Evolutionary conservation across 2,329 filamentous ascomycete species (phyloP).

Genomic region (Diplocarpon mali): DNA sequence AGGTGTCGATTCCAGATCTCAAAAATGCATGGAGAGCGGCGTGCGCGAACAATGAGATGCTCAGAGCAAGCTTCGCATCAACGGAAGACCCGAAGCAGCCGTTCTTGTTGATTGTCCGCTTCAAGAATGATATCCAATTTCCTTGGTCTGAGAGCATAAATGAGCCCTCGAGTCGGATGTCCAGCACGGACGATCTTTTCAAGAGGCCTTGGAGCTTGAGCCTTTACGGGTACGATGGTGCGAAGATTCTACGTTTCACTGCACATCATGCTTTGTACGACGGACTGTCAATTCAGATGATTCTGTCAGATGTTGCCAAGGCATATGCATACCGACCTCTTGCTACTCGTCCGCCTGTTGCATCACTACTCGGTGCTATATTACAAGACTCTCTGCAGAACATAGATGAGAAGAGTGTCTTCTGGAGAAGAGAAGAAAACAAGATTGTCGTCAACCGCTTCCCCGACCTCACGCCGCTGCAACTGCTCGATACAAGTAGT

Average conservation of each 20-base stretch:
- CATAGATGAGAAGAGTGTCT: constrained; percentile 32
- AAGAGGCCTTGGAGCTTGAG: constrained; percentile 23
- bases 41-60: constrained; percentile 50
- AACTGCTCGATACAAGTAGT: constrained; percentile 27
- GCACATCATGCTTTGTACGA: constrained; percentile 77
- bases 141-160: constrained; percentile 31
- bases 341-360: constrained; percentile 27
- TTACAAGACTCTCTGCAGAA: constrained; percentile 28
- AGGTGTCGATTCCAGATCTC: constrained; percentile 33
- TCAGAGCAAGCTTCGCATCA: constrained; percentile 63
- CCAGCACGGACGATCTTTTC: neutral
- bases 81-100: constrained; percentile 47
- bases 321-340: constrained; percentile 28
- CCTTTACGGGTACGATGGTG: constrained; percentile 4
- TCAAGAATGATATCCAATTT: constrained; percentile 24
- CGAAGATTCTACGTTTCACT: constrained; percentile 17
- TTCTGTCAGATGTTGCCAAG: constrained; percentile 49
- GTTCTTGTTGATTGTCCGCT: constrained; percentile 66
- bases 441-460: constrained; percentile 56
- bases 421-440: constrained; percentile 51
- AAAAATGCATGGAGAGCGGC: constrained; percentile 48
- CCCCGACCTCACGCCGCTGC: constrained; percentile 60
- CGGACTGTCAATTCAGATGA: constrained; percentile 56
- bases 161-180: neutral
- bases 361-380: constrained; percentile 34